Base-by-base conservation (phyloP, 2,329 filamentous ascomycete genomes). In the Trichoderma sp. region DNA sequence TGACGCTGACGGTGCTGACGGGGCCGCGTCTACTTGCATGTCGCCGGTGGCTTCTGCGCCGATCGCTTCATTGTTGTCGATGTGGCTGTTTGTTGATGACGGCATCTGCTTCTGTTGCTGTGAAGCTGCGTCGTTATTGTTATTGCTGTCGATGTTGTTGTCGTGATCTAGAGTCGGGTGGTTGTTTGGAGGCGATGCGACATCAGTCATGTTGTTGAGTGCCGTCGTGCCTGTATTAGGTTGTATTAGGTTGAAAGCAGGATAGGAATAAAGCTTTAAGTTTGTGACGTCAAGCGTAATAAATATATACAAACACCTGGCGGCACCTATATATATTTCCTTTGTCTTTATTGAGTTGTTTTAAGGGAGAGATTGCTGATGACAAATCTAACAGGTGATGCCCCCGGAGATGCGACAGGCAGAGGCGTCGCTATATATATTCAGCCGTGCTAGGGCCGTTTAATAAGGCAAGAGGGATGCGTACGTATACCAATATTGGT, bases 341-440 rank as follows among this genome's bases (percentile, higher is more conserved):
- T 33, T 33, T 5, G n/a, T 6, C n/a, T 56, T 33, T 45, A 24
- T 64, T 16, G 35, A 35, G 56, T 41, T 31, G 38, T 50, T 24
- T 27, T 18, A 64, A 24, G 60, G 38, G 33, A 71, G 33, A 60
- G 24, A n/a, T 35, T 68, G 67, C 14, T 73, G 69, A 64, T 73
- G 60, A 73, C 69, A 73, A 73, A 73, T 73, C 38, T 73, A 73
- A 73, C 69, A 65, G 60, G 60, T 65, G 69, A 73, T 64, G 60
- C 31, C 35, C 35, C 21, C 63, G 35, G 63, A 68, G 45, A 68
- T 53, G 41, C 66, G 45, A 59, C 38, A 31, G 16, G 38, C 38
- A 53, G 53, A 27, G 21, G 67, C 67, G 6, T 35, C 45, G 18
- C 24, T 73, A 64, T 73, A 73, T 73, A 73, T 45, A 60, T 24